Evolutionary conservation across 2,329 filamentous ascomycete species (phyloP).

Genomic region (Arthrobotrys pseudoclavata): DNA sequence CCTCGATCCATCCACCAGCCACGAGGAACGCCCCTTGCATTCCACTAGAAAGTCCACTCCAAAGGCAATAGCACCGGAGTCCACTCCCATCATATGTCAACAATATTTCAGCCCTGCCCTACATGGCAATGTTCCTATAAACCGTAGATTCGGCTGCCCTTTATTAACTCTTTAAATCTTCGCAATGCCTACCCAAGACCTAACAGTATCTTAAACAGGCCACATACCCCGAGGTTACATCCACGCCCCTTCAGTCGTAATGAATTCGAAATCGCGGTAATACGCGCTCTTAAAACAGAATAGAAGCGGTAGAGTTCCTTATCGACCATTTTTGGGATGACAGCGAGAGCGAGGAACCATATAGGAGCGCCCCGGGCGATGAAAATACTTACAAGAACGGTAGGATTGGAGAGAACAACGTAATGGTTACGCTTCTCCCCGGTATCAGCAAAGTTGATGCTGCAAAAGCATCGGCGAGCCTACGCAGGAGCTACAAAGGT

Average conservation of each 20-base stretch:
- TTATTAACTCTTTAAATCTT: background rate
- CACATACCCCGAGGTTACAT: background rate
- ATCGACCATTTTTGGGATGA: conserved; percentile 64
- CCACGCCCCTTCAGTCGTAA: conserved; percentile 10
- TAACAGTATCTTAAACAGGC: background rate
- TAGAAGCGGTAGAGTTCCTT: conserved; percentile 63
- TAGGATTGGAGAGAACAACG: conserved; percentile 52
- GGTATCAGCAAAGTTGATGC: conserved; percentile 53
- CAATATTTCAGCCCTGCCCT: background rate
- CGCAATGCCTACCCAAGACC: background rate
- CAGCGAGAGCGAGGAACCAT: background rate
- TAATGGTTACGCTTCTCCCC: conserved; percentile 60
- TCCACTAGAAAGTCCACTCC: too few relatives aligned
- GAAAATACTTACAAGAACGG: conserved; percentile 62
- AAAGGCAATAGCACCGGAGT: too few relatives aligned
- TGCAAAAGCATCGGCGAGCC: conserved; percentile 43
- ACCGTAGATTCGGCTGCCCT: background rate
- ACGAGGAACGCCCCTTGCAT: too few relatives aligned
- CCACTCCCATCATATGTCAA: background rate
- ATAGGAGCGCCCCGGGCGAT: conserved; percentile 58
- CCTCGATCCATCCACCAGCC: too few relatives aligned
- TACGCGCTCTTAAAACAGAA: conserved; percentile 65
- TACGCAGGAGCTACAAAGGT: conserved; percentile 59
- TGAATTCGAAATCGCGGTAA: conserved; percentile 54
- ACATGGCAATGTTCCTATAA: background rate